Conservation (phyloP, 352 stramenopile species). For the Phytophthora macrochlamydospora region DNA sequence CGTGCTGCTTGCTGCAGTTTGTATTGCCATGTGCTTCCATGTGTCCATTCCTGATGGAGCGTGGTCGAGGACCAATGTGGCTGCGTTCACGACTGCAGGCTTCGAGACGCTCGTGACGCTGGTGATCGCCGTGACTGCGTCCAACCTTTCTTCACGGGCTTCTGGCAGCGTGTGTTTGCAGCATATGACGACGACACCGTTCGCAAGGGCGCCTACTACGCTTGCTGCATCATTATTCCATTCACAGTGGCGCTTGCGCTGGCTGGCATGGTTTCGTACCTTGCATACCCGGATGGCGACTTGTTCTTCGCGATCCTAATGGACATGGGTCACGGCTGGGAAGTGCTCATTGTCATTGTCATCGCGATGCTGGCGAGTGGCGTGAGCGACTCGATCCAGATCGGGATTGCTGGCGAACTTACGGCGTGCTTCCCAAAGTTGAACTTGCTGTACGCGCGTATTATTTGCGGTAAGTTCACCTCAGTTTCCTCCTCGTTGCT, state of each 20-base stretch:
- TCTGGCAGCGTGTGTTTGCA: constrained; percentile 70
- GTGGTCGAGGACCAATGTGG: constrained; percentile 51
- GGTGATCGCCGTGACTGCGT: constrained; percentile 55
- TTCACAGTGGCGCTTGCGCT: constrained; percentile 70
- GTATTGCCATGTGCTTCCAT: constrained; percentile 55
- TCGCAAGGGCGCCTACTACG: constrained; percentile 34
- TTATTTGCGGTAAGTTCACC: constrained; percentile 42
- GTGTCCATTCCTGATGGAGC: constrained; percentile 49
- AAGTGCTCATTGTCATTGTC: constrained; percentile 61
- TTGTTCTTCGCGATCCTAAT: constrained; percentile 73
- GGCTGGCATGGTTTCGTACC: constrained; percentile 60
- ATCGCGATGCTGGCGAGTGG: constrained; percentile 62
- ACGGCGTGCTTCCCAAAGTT: constrained; percentile 65
- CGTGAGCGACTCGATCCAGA: constrained; percentile 67
- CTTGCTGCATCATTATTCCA: constrained; percentile 50
- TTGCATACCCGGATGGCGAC: constrained; percentile 51
- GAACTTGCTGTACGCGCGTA: constrained; percentile 48
- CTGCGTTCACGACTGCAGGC: constrained; percentile 52
- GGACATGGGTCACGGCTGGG: constrained; percentile 63
- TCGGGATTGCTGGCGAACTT: constrained; percentile 75
- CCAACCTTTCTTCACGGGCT: constrained; percentile 78
- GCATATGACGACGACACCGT: constrained; percentile 55
- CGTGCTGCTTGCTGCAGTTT: constrained; percentile 51
- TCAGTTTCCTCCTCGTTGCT: background rate
- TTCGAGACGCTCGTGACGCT: constrained; percentile 75